phyloP scores from a whole-genome alignment of 495 filamentous ascomycete species.

The Trichoderma virens region DNA sequence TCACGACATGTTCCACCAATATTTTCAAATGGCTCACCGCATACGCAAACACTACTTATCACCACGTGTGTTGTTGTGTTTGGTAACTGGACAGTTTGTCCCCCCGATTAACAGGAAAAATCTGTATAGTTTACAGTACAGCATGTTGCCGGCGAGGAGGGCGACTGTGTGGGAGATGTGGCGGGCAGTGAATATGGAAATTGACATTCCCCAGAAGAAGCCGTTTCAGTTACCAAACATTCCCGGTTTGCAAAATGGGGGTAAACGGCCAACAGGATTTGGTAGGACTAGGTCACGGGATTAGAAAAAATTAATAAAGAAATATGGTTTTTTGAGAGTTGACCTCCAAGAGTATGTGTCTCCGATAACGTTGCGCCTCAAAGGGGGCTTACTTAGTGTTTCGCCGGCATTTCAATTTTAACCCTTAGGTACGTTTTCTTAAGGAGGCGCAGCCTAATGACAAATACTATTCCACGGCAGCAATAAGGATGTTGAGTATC shows the following conservation, averaged over 20 bases:
- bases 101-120: slow-evolving; percentile 90
- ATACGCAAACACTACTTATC: slow-evolving; percentile 93
- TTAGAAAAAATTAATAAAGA: not conserved
- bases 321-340: too few species aligned
- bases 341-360: too few species aligned
- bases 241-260: not conserved
- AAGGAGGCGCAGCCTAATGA: too few species aligned
- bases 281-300: not conserved
- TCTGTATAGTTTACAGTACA: slow-evolving; percentile 95
- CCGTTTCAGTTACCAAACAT: slow-evolving; percentile 4
- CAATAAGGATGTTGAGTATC: too few species aligned
- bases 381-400: too few species aligned
- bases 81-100: slow-evolving; percentile 81
- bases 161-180: slow-evolving; percentile 81
- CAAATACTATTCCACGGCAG: too few species aligned
- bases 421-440: too few species aligned
- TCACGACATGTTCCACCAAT: slow-evolving; percentile 88
- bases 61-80: slow-evolving; percentile 74
- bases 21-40: slow-evolving; percentile 87
- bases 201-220: not conserved
- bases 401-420: too few species aligned
- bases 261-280: not conserved
- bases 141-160: slow-evolving; percentile 82
- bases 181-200: slow-evolving; percentile 36
- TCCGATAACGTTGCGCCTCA: too few species aligned